Evolutionary conservation across 108 stramenopile genomes (phyloP), one percentile per base, ranked within the genome.

Genomic region (Conticribra guillardii): DNA sequence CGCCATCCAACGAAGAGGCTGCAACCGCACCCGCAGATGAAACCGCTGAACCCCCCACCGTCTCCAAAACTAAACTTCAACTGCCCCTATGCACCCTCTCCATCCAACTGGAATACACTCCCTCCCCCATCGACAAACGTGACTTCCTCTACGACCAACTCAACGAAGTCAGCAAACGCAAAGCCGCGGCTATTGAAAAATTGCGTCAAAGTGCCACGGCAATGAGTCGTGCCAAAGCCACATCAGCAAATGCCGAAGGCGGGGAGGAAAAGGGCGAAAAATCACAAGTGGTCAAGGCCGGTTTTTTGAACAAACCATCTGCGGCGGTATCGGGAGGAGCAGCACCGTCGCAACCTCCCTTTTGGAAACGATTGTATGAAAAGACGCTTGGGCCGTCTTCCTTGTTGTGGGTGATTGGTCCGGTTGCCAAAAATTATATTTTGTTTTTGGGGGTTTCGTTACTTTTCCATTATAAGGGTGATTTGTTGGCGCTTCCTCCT

Each of bases 111-210:
- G 84, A 84, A 18, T 94, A 81, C 82, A 85, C 78, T 56, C 89
- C 92, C 37, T 91, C 89, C n/a, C 33, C 67, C 16, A 85, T 82
- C 41, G 92, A 94, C 27, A 80, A 85, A 59, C 73, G 81, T 7
- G 92, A 90, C 46, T 75, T 87, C 46, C 66, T 94, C 15, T 91
- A 89, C 55, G 88, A 94, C 49, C 41, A 81, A 23, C 79, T 94
- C 37, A 89, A 89, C 61, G 82, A 87, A 56, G 84, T 84, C 11
- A 87, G 86, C 69, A 80, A 88, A 68, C 76, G 79, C 7, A 94
- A 91, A 76, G 86, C 85, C 28, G 66, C 71, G 8, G 86, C 87
- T 9, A 72, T 94, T 18, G 84, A 87, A 44, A 37, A 67, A 59
- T 73, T 91, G 16, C 84, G 89, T n/a, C 82, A 87, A 54, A 74